Base-by-base conservation (phyloP, 192 early-diverging fungal genomes). In the Neocallimastix lanati region DNA sequence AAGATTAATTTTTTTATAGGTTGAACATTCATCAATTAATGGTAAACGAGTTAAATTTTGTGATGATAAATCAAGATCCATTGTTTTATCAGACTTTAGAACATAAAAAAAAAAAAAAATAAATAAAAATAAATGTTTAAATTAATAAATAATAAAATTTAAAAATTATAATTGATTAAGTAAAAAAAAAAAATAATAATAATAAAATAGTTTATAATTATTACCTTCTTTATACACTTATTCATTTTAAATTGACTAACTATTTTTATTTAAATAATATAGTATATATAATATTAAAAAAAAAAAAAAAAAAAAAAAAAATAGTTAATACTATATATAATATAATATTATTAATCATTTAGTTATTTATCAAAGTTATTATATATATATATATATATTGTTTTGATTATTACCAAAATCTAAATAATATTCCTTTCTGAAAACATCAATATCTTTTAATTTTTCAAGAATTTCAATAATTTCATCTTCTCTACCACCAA, bases 381-480 rank as follows among this genome's bases (percentile, higher is more conserved):
- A n/a, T n/a, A n/a, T n/a, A n/a, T n/a, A n/a, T n/a, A n/a, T n/a
- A n/a, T n/a, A n/a, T n/a, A n/a, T n/a, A n/a, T n/a, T n/a, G n/a
- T n/a, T 33, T 6, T 33, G 3, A 33, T n/a, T 11, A 25, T 86
- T 85, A 89, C 88, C 83, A 28, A 82, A 84, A 28, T 91, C 90
- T 38, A 85, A 80, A 79, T 93, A 93, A 80, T 87, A 88, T 28
- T 85, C 81, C 18, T 78, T 79, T 15, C 91, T 86, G 78, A 84
- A 81, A 3, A 83, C 77, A 81, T 93, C 91, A 15, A 94, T 83
- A 15, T 78, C 79, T 27, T 83, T 82, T n/a, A 94, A 82, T 15
- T 81, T 82, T 28, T 90, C 85, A 37, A 87, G 82, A 36, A 89
- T 79, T 14, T 84, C 81, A 28, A 89, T 81, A 12, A 82, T 83